These are phyloP conservation scores for Dryas octopetala DNA, from an alignment of 306 rosid species.

Conservation along the genomic window DNA sequence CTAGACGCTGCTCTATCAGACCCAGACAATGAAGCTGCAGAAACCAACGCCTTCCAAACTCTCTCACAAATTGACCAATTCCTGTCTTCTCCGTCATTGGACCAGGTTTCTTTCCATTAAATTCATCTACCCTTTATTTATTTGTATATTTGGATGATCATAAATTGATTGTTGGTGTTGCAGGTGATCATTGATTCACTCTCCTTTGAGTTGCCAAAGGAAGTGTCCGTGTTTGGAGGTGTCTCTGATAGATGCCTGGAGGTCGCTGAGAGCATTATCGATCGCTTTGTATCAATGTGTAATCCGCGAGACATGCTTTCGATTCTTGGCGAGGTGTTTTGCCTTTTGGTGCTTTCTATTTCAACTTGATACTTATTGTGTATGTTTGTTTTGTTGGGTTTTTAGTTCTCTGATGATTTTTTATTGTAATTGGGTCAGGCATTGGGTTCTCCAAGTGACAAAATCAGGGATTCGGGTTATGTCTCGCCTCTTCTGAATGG, in stretches of 20 bases:
- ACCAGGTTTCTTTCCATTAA: conserved; percentile 48
- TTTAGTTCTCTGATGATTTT: conserved; percentile 34
- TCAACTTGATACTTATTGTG: neutral
- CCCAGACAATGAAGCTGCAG: conserved; percentile 43
- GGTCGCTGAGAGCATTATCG: conserved; percentile 53
- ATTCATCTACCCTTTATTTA: neutral
- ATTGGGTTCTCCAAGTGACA: conserved; percentile 45
- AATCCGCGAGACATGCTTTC: conserved; percentile 85
- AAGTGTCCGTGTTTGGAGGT: conserved; percentile 60
- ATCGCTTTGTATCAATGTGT: conserved; percentile 53
- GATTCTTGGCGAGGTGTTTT: conserved; percentile 65
- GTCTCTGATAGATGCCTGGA: conserved; percentile 59
- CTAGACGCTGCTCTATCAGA: conserved; percentile 48
- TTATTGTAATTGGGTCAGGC: conserved; percentile 56
- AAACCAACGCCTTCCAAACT: conserved; percentile 43
- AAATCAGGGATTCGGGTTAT: conserved; percentile 43
- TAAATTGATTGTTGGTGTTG: conserved; percentile 5
- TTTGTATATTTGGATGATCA: conserved; percentile 5
- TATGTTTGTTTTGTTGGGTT: neutral
- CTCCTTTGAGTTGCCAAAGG: conserved; percentile 73
- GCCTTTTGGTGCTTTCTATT: neutral
- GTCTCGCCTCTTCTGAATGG: conserved; percentile 58
- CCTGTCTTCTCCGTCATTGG: conserved; percentile 52
- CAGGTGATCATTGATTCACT: conserved; percentile 70
- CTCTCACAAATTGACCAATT: conserved; percentile 50